Evolutionary conservation across 768 basidiomycete genomes (phyloP), one percentile per base, ranked within the genome.

Genomic region (Lentinula sp.): DNA sequence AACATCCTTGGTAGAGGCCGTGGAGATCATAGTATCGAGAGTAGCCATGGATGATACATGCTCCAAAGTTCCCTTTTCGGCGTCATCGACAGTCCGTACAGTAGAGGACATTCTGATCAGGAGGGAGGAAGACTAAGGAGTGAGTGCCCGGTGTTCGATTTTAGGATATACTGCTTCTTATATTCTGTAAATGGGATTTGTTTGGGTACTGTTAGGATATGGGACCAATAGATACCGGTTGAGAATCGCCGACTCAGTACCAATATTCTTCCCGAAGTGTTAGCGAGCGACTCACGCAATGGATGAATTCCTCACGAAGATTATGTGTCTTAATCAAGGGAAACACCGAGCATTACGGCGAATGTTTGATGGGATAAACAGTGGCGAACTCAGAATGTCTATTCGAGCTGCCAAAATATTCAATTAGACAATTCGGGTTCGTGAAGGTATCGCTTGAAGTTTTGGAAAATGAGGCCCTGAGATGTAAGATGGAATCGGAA

Each of bases 1-100:
- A 23, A 60, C 41, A 8, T 39, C 37, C 9, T 51, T 51, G 1
- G 4, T 13, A 10, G 50, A 51, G 50, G 5, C 2, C 32, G 16
- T 23, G 35, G 41, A 39, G 41, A 12, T 39, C 53, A 54, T 12
- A 15, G 45, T 32, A 50, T 59, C 48, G 3, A 50, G n/a, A 16
- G 59, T 51, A 43, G 46, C 33, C 49, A 20, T 12, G 12, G 59
- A 60, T n/a, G 59, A 49, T 16, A 60, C 28, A 36, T 60, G 50
- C 18, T 60, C 49, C 13, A 60, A 39, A 20, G 32, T 52, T 16
- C 59, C 59, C 59, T 50, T 51, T 37, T 60, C 59, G n/a, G 59
- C 59, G 4, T 60, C 49, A 23, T 60, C 49, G n/a, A 8, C 7
- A 28, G 36, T 33, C 16, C 50, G 50, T 20, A 41, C n/a, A 37